Base-by-base conservation (phyloP, 495 filamentous ascomycete genomes). In the Eremomyces bilateralis region DNA sequence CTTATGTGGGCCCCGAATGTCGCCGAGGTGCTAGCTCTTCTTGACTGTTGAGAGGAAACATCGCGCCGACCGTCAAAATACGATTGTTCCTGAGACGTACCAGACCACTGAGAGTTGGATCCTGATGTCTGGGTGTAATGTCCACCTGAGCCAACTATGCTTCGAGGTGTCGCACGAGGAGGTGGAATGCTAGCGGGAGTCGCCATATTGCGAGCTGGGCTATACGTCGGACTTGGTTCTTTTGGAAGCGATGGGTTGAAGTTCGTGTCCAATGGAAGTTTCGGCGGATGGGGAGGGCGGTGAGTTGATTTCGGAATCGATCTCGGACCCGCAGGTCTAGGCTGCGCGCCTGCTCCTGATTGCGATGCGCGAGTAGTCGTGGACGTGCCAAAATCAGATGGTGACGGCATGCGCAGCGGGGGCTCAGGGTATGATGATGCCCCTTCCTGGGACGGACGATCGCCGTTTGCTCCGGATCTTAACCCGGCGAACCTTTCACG, bases 201-300 rank as follows among this genome's bases (percentile, higher is more conserved):
- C 25, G 59, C 62, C 30, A 67, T 52, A 31, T 63, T 72, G 16
- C 67, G 62, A 4, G 61, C 42, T 24, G 84, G 84, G 44, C 73
- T 85, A 44, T 94, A 94, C 6, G 85, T 73, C 10, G 82, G 80
- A 47, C 75, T 80, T 12, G 84, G 84, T 10, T 76, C 57, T 49
- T 73, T 71, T 16, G 84, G 84, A 44, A 94, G 61, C 3, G 63
- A 57, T n/a, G 51, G 49, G 12, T 60, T 52, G 15, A 63, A 35
- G 18, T 49, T 38, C 5, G 57, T 63, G 37, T 68, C 58, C 3
- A 80, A 45, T 12, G 65, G 64, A 5, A 71, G 45, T 32, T 73
- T 69, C 1, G 61, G 62, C 13, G 69, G 67, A 16, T 59, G 44
- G n/a, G 52, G 55, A 15, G 65, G 53, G n/a, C n/a, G n/a, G n/a